A percentile compares a stretch with the other conserved stretches of the same genome.
phyloP scores from a whole-genome alignment of 2,329 filamentous ascomycete genomes.

The Neocucurbitaria cava region DNA sequence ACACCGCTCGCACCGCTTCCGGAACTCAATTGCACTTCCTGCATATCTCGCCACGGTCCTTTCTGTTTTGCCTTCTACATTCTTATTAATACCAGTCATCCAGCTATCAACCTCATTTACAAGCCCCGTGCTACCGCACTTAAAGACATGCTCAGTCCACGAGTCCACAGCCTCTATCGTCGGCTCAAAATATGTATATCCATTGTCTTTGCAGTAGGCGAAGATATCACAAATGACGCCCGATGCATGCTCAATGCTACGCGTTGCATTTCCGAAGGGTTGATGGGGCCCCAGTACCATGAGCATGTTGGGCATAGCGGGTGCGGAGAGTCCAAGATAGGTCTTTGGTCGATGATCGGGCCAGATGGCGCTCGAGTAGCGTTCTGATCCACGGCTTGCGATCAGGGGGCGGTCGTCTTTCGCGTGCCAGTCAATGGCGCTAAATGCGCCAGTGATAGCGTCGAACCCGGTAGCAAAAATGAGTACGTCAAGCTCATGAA shows the following conservation, averaged over 20 bases:
- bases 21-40: constrained; percentile 54
- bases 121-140: constrained; percentile 53
- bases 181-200: constrained; percentile 49
- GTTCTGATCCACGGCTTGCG: constrained; percentile 20
- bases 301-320: constrained; percentile 37
- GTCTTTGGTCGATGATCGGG: constrained; percentile 28
- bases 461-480: constrained; percentile 53
- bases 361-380: constrained; percentile 20
- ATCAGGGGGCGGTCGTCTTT: constrained; percentile 27
- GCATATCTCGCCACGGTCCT: constrained; percentile 56
- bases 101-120: constrained; percentile 60
- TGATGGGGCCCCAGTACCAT: constrained; percentile 55
- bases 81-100: constrained; percentile 65
- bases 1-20: constrained; percentile 37
- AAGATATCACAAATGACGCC: constrained; percentile 47
- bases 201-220: constrained; percentile 38
- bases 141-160: constrained; percentile 60
- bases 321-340: constrained; percentile 32
- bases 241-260: constrained; percentile 53
- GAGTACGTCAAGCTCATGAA: constrained; percentile 47
- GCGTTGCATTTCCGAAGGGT: constrained; percentile 53
- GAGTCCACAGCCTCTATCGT: constrained; percentile 49
- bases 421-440: constrained; percentile 27
- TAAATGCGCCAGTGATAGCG: constrained; percentile 44
- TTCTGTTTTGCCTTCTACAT: constrained; percentile 52